Percentiles rank a stretch among this genome's conserved stretches.
These are phyloP conservation scores for Neurospora sp. DNA, from an alignment of 495 filamentous ascomycete genomes.

Conservation along the genomic window DNA sequence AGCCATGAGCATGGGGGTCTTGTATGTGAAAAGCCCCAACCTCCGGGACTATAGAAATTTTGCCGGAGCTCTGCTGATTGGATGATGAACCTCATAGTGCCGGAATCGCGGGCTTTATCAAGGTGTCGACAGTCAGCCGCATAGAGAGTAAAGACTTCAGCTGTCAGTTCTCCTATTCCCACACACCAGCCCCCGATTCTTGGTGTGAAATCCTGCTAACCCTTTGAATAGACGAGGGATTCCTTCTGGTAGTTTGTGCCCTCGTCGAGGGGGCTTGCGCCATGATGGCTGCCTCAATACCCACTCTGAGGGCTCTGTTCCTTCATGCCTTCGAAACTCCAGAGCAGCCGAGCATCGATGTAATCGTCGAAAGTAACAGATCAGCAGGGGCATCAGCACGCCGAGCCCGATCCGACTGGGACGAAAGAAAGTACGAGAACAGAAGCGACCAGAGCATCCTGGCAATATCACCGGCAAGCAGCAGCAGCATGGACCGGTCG, in stretches of 20 bases:
- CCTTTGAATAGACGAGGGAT: constrained; percentile 14
- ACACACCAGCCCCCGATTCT: neutral
- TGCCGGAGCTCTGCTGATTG: neutral
- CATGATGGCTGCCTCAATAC: constrained; percentile 29
- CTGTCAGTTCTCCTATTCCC: neutral
- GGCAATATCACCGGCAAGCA: neutral
- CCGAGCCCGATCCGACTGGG: neutral
- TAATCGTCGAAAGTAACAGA: neutral
- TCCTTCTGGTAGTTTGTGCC: constrained; percentile 23
- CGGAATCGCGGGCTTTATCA: neutral
- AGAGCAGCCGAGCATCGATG: neutral
- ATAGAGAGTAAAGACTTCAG: neutral
- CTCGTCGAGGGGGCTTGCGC: constrained; percentile 22
- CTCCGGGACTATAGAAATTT: neutral
- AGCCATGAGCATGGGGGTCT: constrained; percentile 23
- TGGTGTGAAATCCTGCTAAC: neutral
- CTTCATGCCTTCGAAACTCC: neutral
- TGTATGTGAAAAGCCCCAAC: constrained; percentile 7
- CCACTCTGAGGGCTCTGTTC: constrained; percentile 20
- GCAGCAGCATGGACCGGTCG: neutral
- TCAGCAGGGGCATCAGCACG: neutral
- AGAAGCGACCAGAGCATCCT: neutral
- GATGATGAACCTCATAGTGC: neutral
- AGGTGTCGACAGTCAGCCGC: neutral
- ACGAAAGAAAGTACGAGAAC: neutral